Evolutionary conservation across 2,329 filamentous ascomycete genomes (phyloP).

Genomic region (Chrysoporthe cubensis): DNA sequence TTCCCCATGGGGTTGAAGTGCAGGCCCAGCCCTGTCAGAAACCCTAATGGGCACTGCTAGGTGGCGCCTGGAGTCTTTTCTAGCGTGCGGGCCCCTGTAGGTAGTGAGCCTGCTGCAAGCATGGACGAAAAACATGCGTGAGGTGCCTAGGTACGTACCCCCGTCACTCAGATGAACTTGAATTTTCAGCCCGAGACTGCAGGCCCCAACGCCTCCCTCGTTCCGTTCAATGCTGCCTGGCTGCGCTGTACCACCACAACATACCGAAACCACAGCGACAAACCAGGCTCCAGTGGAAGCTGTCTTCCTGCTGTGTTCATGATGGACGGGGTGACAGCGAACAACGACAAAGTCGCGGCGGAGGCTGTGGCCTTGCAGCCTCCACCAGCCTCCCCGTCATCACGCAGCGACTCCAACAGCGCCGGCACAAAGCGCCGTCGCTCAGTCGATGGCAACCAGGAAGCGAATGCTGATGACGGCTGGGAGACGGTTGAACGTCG

Average conservation of each 20-base stretch:
- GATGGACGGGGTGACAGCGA: conserved; percentile 8
- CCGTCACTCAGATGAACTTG: background rate
- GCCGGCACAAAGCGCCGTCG: conserved; percentile 23
- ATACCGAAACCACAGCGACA: background rate
- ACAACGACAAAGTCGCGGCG: background rate
- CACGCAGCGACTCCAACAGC: conserved; percentile 25
- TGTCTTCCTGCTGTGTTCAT: background rate
- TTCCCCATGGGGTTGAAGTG: too few species aligned
- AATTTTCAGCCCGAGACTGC: background rate
- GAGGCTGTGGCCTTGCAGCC: background rate
- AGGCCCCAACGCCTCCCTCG: background rate
- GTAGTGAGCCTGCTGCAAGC: background rate
- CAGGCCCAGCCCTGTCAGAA: too few species aligned
- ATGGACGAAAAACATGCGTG: background rate
- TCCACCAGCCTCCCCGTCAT: conserved; percentile 11
- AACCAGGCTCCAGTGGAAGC: background rate
- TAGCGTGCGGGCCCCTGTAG: too few species aligned
- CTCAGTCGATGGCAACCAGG: conserved; percentile 23
- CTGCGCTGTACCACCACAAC: background rate
- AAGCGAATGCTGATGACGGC: conserved; percentile 42
- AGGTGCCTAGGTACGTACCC: background rate
- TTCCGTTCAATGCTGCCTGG: background rate
- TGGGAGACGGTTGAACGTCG: conserved; percentile 58
- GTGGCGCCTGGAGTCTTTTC: too few species aligned
- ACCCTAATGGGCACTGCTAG: too few species aligned